Base-by-base conservation (phyloP, 1,284 basidiomycete species). In the Leccinum solheimii region DNA sequence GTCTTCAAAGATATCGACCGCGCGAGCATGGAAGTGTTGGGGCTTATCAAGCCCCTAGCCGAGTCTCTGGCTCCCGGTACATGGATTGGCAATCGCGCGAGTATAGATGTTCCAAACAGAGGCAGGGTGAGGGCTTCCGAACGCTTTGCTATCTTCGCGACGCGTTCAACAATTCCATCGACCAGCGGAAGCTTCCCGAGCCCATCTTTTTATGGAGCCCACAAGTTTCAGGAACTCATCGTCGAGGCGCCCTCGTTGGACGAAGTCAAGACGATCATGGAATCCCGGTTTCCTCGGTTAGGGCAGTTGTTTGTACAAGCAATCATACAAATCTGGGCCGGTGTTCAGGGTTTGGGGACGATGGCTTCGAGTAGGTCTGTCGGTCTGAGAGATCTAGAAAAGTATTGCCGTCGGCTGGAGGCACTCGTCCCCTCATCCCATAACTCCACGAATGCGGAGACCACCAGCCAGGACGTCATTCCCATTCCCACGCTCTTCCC, bases 1-100 rank as follows among this genome's bases (percentile, higher is more conserved):
- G 87, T 99, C 2, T 85, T 99, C 51, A 91, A 97, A 72, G 95
- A 98, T 71, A 88, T 99, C 55, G 97, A 99, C 76, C 83, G 88
- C 58, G 95, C 90, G 13, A 91, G 90, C 62, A 88, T 82, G 63
- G 95, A 98, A 70, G 89, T 97, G 6, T 83, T 97, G 5, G 92
- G 92, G 0, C 83, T 91, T 26, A 81, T 97, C 66, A 88, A 93
- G 53, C 91, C 93, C 5, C 82, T 98, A 21, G 83, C 91, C 1
- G 91, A 97, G 70, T 91, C 90, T 27, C 79, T 97, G n/a, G 80
- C 84, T 1, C 76, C 83, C 5, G 88, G 86, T 3, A 91, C 91
- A 59, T 87, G 86, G 80, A 85, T 94, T 52, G 96, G 96, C 23
- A 83, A 84, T 7, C 80, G 87, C 16, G 92, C 91, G 2, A 78